phyloP scores from a whole-genome alignment of 2,329 filamentous ascomycete genomes.

The Chrysosporium keratinophilum region DNA sequence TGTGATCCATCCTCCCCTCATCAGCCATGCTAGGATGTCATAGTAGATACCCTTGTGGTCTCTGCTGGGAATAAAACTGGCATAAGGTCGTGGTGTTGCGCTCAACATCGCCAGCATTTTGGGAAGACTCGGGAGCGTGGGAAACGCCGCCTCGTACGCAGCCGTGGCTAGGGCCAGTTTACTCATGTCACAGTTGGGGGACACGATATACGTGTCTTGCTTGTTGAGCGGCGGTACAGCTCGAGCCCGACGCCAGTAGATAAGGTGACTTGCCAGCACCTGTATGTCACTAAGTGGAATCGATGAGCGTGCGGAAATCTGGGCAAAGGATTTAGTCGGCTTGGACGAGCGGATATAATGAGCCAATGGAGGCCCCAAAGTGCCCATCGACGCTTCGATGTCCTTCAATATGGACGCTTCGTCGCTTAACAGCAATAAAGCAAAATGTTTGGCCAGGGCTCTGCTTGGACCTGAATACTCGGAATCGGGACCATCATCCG shows the following conservation, averaged over 20 bases:
- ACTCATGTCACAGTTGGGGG: constrained; percentile 72
- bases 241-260: constrained; percentile 89
- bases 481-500: constrained; percentile 51
- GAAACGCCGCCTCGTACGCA: constrained; percentile 68
- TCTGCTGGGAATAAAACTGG: constrained; percentile 72
- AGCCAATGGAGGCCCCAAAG: constrained; percentile 64
- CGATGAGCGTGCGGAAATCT: constrained; percentile 50
- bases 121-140: constrained; percentile 68
- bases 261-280: constrained; percentile 80
- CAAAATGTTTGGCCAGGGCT: constrained; percentile 70
- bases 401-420: constrained; percentile 67
- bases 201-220: constrained; percentile 82
- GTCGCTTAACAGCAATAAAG: constrained; percentile 72
- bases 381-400: constrained; percentile 59
- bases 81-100: constrained; percentile 69
- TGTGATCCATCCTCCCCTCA: constrained; percentile 86
- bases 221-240: constrained; percentile 84
- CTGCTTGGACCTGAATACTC: constrained; percentile 48
- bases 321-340: constrained; percentile 59
- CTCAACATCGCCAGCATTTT: constrained; percentile 82
- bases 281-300: constrained; percentile 73
- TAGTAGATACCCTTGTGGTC: constrained; percentile 81
- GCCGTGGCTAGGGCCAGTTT: constrained; percentile 58
- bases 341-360: constrained; percentile 55
- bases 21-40: constrained; percentile 83